phyloP scores from a whole-genome alignment of 371 early-diverging fungal genomes.

The Mortierella sp. region DNA sequence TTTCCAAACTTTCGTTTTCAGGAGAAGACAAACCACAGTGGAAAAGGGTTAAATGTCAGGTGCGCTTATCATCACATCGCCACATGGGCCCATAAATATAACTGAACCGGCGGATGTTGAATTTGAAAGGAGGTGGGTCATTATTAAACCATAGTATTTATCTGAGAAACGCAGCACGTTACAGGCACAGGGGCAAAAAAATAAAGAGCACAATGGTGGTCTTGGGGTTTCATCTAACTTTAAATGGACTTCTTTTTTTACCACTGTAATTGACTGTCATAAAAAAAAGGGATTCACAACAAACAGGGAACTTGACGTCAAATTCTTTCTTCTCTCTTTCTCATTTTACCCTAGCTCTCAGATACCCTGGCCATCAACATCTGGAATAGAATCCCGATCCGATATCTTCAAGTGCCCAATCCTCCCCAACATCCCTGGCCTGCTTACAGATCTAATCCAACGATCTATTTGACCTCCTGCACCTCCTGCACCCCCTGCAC shows the following conservation, averaged over 20 bases:
- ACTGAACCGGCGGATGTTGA: not conserved
- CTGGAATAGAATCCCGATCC: not conserved
- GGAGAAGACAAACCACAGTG: not conserved
- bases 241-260: slow-evolving; percentile 1
- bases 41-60: not conserved
- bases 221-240: not conserved
- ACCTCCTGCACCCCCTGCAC: not conserved
- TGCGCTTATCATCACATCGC: not conserved
- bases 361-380: not conserved
- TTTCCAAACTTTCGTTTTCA: not conserved
- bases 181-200: not conserved
- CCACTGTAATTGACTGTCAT: not conserved
- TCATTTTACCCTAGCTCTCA: not conserved
- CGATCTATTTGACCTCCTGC: not conserved
- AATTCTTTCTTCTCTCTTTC: not conserved
- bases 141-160: too few species aligned
- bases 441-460: not conserved
- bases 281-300: not conserved
- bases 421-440: not conserved
- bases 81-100: too few species aligned
- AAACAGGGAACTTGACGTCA: not conserved
- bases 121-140: not conserved
- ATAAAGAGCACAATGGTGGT: not conserved
- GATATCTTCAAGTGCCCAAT: not conserved
- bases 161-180: not conserved